Percentiles rank a stretch among this genome's conserved stretches.
Conservation (phyloP, 2,329 filamentous ascomycete species). For the Aspergillus pseudoviridinutans region DNA sequence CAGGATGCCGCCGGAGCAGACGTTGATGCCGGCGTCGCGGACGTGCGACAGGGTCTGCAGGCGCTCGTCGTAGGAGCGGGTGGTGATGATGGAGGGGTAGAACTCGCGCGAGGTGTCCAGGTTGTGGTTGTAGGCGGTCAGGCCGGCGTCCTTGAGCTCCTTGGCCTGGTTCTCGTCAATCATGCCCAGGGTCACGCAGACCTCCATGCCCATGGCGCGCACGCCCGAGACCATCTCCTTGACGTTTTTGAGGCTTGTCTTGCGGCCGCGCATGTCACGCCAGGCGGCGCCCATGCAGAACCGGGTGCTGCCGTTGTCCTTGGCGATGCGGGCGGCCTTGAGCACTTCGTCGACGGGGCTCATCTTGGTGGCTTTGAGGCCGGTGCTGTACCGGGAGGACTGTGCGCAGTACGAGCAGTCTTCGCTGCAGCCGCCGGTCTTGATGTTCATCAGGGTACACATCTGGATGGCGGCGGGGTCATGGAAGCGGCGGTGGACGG, state of each 20-base stretch:
- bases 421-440: conserved; percentile 86
- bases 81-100: conserved; percentile 82
- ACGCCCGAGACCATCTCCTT: conserved; percentile 83
- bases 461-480: conserved; percentile 80
- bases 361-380: conserved; percentile 74
- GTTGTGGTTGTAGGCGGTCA: conserved; percentile 95
- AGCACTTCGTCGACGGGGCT: conserved; percentile 77
- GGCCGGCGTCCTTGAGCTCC: conserved; percentile 75
- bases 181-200: conserved; percentile 92
- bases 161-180: conserved; percentile 76
- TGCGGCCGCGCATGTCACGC: conserved; percentile 89
- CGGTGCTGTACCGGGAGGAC: conserved; percentile 74
- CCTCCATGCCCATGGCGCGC: conserved; percentile 78
- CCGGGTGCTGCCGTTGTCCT: conserved; percentile 78
- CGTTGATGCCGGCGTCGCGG: conserved; percentile 79
- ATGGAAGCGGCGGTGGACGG: conserved; percentile 80
- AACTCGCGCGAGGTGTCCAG: conserved; percentile 86
- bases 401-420: conserved; percentile 93
- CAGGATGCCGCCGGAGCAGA: conserved; percentile 85
- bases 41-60: conserved; percentile 75
- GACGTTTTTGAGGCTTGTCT: conserved; percentile 77
- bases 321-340: conserved; percentile 70
- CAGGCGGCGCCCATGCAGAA: conserved; percentile 97
- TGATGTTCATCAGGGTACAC: conserved; percentile 96
- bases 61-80: conserved; percentile 81